Conservation (phyloP, 169 alveolate species). For the Plasmodium gonderi region DNA sequence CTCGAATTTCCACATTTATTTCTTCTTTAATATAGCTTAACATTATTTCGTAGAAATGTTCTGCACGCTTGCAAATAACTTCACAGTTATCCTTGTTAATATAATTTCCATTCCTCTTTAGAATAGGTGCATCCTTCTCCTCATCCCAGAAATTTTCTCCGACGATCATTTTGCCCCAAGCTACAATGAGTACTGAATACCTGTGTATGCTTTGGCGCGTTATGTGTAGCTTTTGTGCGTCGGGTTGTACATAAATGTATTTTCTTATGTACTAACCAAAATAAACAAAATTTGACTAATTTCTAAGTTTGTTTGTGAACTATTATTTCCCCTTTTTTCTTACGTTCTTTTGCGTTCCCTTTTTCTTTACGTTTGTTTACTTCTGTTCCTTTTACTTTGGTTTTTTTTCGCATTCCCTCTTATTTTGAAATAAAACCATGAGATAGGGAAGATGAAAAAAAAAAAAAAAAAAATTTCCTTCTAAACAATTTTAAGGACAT, state of each 20-base stretch:
- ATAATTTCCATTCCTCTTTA: slow-evolving; percentile 66
- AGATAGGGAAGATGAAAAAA: neutral
- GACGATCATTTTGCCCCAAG: slow-evolving; percentile 40
- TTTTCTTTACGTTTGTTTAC: neutral
- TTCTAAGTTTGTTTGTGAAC: neutral
- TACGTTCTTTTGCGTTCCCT: neutral
- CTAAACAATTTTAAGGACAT: neutral
- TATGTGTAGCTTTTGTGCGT: neutral
- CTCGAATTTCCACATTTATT: slow-evolving; percentile 38
- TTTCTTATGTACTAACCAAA: neutral
- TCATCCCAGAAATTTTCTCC: slow-evolving; percentile 73
- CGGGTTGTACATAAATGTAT: neutral
- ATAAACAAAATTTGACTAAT: neutral
- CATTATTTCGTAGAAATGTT: slow-evolving; percentile 67
- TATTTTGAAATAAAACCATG: neutral
- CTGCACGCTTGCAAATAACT: slow-evolving; percentile 66
- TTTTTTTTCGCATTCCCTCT: neutral
- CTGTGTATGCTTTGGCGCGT: too few species aligned
- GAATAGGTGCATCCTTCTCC: slow-evolving; percentile 74
- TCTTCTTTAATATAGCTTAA: slow-evolving; percentile 74
- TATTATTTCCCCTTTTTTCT: neutral
- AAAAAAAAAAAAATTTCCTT: slow-evolving; percentile 24
- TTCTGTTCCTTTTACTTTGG: neutral
- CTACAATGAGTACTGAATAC: neutral
- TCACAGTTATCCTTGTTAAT: slow-evolving; percentile 52